Conservation (phyloP, 2,329 filamentous ascomycete genomes). For the Davidsoniella australis region DNA sequence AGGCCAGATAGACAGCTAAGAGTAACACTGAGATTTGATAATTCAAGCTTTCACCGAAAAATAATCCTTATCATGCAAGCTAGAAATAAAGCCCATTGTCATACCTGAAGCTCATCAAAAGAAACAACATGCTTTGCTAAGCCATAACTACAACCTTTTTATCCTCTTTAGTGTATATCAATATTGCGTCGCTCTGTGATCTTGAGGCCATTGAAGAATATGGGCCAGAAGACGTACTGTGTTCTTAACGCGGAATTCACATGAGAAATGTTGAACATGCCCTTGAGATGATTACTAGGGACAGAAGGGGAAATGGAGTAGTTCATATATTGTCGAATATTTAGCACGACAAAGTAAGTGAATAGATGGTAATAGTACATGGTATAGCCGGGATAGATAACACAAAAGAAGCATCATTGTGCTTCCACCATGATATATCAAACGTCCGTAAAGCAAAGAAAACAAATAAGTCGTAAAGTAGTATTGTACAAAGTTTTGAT, state of each 20-base stretch:
- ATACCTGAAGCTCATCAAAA: no score
- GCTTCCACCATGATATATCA: constrained; percentile 2
- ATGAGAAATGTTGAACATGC: no score
- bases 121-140: no score
- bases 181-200: constrained; percentile 46
- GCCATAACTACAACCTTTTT: no score
- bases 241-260: constrained; percentile 24
- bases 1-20: no score
- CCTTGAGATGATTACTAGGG: background rate
- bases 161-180: constrained; percentile 17
- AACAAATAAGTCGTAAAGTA: constrained; percentile 10
- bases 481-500: constrained; percentile 2
- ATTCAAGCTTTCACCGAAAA: no score
- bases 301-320: background rate
- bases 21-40: no score
- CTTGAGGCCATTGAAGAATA: constrained; percentile 32
- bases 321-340: background rate
- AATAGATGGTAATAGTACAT: constrained; percentile 6
- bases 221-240: constrained; percentile 44
- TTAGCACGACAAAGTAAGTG: background rate
- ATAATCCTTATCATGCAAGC: no score
- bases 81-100: no score
- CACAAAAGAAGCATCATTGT: no score
- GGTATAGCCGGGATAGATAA: background rate
- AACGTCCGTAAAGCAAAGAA: constrained; percentile 9